Percentiles rank a stretch among this genome's conserved stretches.
phyloP scores from a whole-genome alignment of 495 filamentous ascomycete genomes.

The Penicillium salamii region DNA sequence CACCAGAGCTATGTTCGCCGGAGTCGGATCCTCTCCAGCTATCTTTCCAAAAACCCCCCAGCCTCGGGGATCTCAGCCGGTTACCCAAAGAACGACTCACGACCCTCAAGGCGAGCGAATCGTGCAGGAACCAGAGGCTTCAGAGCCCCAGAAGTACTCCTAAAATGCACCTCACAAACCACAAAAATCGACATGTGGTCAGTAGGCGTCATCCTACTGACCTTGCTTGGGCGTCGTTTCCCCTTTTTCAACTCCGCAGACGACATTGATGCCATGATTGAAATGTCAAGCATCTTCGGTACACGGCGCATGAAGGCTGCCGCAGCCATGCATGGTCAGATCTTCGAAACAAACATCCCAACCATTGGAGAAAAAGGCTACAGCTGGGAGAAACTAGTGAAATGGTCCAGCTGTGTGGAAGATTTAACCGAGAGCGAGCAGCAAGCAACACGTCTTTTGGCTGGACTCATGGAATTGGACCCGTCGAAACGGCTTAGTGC shows the following conservation, averaged over 20 bases:
- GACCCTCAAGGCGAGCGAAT: conserved; percentile 87
- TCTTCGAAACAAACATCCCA: conserved; percentile 88
- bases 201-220: conserved; percentile 88
- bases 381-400: conserved; percentile 83
- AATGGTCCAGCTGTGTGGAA: conserved; percentile 73
- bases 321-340: conserved; percentile 78
- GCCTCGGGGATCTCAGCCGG: conserved; percentile 53
- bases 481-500: conserved; percentile 56
- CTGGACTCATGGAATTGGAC: conserved; percentile 60
- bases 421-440: conserved; percentile 47
- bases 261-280: conserved; percentile 94
- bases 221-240: conserved; percentile 83
- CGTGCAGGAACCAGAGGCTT: conserved; percentile 95
- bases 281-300: conserved; percentile 96
- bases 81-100: conserved; percentile 81
- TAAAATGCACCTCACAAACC: conserved; percentile 97
- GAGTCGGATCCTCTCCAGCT: conserved; percentile 37
- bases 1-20: conserved; percentile 38
- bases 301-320: conserved; percentile 72
- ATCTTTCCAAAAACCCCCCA: conserved; percentile 40
- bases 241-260: conserved; percentile 98
- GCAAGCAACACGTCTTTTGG: conserved; percentile 56
- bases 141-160: conserved; percentile 90
- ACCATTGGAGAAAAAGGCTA: conserved; percentile 84
- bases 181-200: conserved; percentile 97